Evolutionary conservation across 2,329 filamentous ascomycete genomes (phyloP).

Genomic region (Microsporum audouinii): DNA sequence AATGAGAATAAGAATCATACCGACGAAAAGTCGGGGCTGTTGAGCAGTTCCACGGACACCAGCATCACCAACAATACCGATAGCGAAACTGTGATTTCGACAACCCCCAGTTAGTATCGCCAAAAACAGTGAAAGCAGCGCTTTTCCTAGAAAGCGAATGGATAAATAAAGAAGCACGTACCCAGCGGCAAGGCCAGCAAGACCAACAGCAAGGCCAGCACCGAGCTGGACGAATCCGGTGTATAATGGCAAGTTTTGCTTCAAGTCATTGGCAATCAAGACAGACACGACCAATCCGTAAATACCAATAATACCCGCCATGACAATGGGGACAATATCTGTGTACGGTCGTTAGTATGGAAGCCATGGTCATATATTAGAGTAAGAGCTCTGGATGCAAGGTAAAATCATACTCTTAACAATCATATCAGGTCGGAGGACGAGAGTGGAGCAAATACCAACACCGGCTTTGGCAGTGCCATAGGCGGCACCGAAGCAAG

Average conservation of each 20-base stretch:
- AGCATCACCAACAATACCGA: constrained; percentile 62
- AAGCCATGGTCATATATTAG: neutral
- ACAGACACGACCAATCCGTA: constrained; percentile 85
- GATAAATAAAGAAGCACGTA: constrained; percentile 19
- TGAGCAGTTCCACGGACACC: constrained; percentile 43
- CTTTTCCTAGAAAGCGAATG: neutral
- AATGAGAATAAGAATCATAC: constrained; percentile 99
- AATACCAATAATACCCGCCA: constrained; percentile 99
- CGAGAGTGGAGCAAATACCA: constrained; percentile 96
- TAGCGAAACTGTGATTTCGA: constrained; percentile 51
- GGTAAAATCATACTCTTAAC: constrained; percentile 75
- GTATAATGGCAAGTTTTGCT: constrained; percentile 61
- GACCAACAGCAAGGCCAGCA: constrained; percentile 69
- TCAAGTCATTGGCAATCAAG: constrained; percentile 68
- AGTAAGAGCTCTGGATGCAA: neutral
- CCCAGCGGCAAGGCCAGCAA: constrained; percentile 69
- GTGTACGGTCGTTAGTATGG: constrained; percentile 12
- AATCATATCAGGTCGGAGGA: constrained; percentile 92
- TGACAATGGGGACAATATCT: constrained; percentile 99
- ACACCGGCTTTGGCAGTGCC: constrained; percentile 99
- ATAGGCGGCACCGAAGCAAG: constrained; percentile 91
- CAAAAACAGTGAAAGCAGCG: neutral
- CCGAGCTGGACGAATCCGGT: constrained; percentile 78
- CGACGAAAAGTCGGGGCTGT: constrained; percentile 63
- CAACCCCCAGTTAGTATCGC: neutral